phyloP scores from a whole-genome alignment of 768 basidiomycete species.

The Amanita polypyramis region DNA sequence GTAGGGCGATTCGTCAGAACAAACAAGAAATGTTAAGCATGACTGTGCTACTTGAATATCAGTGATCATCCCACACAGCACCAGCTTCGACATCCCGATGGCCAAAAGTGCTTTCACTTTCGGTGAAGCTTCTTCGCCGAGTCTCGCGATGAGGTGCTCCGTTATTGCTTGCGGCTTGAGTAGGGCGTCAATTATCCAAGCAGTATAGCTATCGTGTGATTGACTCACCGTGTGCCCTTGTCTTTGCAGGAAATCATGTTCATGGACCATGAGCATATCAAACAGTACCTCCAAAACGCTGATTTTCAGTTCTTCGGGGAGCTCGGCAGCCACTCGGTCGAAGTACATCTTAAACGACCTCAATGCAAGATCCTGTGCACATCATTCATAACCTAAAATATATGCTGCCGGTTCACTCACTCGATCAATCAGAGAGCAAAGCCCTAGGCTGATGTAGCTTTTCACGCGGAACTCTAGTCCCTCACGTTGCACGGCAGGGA shows the following conservation, averaged over 20 bases:
- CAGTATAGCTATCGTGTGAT: background rate
- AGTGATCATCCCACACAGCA: slow-evolving; percentile 74
- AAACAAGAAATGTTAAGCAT: background rate
- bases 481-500: slow-evolving; percentile 85
- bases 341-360: slow-evolving; percentile 77
- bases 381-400: background rate
- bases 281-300: slow-evolving; percentile 81
- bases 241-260: slow-evolving; percentile 59
- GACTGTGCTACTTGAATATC: slow-evolving; percentile 57
- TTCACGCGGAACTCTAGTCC: slow-evolving; percentile 74
- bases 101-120: slow-evolving; percentile 70
- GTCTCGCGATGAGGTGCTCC: slow-evolving; percentile 36
- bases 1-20: background rate
- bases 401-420: background rate
- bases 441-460: slow-evolving; percentile 68
- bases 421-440: slow-evolving; percentile 70
- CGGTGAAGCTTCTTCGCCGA: slow-evolving; percentile 60
- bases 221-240: slow-evolving; percentile 31
- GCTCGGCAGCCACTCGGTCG: slow-evolving; percentile 31
- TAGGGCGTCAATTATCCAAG: background rate
- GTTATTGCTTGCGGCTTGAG: slow-evolving; percentile 29
- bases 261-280: slow-evolving; percentile 86
- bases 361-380: slow-evolving; percentile 44
- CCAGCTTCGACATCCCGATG: slow-evolving; percentile 80
- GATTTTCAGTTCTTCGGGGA: slow-evolving; percentile 37